Conservation (phyloP, 202 grass and related monocot species). For the Thinopyrum obtusiflorum region DNA sequence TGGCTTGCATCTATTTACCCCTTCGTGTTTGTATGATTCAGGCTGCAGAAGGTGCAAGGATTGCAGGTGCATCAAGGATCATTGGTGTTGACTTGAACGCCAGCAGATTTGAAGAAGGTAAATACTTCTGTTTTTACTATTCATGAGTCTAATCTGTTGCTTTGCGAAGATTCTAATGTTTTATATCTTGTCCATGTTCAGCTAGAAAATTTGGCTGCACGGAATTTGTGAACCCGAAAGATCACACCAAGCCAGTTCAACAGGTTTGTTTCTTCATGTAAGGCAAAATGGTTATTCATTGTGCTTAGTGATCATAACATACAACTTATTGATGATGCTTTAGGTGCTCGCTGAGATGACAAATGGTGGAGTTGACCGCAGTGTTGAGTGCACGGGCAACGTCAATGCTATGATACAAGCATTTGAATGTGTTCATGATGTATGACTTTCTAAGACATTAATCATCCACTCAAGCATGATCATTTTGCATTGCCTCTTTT, state of each 20-base stretch:
- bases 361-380: conserved; percentile 87
- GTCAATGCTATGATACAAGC: conserved; percentile 88
- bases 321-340: neutral
- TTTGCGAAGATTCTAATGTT: neutral
- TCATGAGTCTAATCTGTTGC: neutral
- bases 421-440: conserved; percentile 98
- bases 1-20: neutral
- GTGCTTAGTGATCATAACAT: neutral
- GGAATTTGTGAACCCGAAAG: conserved; percentile 87
- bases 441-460: neutral
- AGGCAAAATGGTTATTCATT: neutral
- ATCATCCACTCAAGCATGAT: neutral
- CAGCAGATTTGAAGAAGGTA: conserved; percentile 76
- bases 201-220: conserved; percentile 91
- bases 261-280: conserved; percentile 47
- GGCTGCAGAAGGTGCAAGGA: conserved; percentile 84
- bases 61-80: conserved; percentile 70
- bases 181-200: conserved; percentile 18
- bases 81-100: conserved; percentile 88
- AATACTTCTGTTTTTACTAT: conserved; percentile 2
- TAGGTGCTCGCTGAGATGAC: conserved; percentile 97
- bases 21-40: conserved; percentile 16
- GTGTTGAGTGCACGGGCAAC: conserved; percentile 90
- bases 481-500: neutral
- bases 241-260: conserved; percentile 77